Evolutionary conservation across 306 rosid genomes (phyloP), one percentile per base, ranked within the genome.

Genomic region (Dicorynia guianensis): DNA sequence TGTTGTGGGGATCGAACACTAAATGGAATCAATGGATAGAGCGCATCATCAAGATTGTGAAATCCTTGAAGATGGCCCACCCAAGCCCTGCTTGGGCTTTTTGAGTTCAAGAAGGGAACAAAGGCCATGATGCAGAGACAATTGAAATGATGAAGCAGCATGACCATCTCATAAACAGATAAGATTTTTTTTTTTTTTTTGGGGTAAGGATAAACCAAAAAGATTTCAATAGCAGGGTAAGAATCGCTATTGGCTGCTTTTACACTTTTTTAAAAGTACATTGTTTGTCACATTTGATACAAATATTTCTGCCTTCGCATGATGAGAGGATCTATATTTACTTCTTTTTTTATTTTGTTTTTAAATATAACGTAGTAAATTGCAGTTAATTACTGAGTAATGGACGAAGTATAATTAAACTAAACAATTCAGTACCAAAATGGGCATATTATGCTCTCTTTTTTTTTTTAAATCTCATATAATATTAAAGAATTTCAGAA

Each of bases 1-100:
- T 44, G 42, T 6, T 30, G 68, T 59, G 15, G 67, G 48, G 68
- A 62, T 61, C 4, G 12, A 63, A 52, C 46, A 63, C 35, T 7
- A 64, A 50, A 54, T 20, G 61, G 60, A 64, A 79, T 63, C n/a
- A 79, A 64, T 53, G 12, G 19, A 77, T 20, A 76, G 82, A 55
- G 47, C 65, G 47, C 42, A 59, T 60, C 12, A 52, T 1, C 0
- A 38, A 70, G 83, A 81, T 81, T 70, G 75, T 72, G 48, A 63
- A 74, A 81, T 85, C 85, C 81, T 63, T 30, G 59, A 54, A 60
- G 60, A 67, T 77, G 84, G 68, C 78, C 79, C 84, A 61, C 36
- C 7, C 5, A 12, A 15, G 40, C 12, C 63, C 63, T 14, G 42
- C 35, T 20, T 8, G 47, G 15, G 18, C 56, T 47, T 82, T 34